phyloP scores from a whole-genome alignment of 164 flowering plant genomes.

The Warburgia ugandensis region DNA sequence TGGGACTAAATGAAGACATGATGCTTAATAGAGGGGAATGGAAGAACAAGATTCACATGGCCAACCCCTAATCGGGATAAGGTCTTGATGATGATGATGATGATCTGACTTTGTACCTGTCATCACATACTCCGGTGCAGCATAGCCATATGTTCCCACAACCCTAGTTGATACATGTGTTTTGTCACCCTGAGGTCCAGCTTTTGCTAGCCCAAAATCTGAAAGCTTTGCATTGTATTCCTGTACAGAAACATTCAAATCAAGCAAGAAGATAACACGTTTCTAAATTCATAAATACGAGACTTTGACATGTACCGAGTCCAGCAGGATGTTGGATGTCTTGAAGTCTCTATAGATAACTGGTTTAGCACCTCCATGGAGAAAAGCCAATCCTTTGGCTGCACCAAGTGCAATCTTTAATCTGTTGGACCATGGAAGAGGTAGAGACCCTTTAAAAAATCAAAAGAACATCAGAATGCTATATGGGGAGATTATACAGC shows the following conservation, averaged over 20 bases:
- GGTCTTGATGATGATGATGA: neutral
- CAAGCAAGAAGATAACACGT: neutral
- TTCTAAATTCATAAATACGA: neutral
- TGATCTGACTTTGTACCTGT: slow-evolving; percentile 48
- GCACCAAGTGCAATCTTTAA: slow-evolving; percentile 93
- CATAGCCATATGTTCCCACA: slow-evolving; percentile 96
- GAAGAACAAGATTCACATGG: neutral
- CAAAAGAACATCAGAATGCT: slow-evolving; percentile 4
- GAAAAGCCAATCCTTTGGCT: slow-evolving; percentile 93
- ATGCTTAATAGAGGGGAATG: neutral
- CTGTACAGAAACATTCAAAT: slow-evolving; percentile 19
- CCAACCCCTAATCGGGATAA: no score
- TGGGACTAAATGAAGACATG: neutral
- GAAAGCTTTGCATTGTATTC: slow-evolving; percentile 97
- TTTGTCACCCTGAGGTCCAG: slow-evolving; percentile 91
- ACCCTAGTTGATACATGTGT: slow-evolving; percentile 98
- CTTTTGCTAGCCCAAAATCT: slow-evolving; percentile 97
- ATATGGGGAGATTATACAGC: neutral
- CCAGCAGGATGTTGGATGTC: slow-evolving; percentile 95
- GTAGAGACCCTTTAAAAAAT: slow-evolving; percentile 59
- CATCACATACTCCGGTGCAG: slow-evolving; percentile 99
- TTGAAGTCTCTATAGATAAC: slow-evolving; percentile 94
- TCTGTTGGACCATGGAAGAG: slow-evolving; percentile 90
- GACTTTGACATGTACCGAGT: slow-evolving; percentile 46
- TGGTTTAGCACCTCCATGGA: slow-evolving; percentile 73